Evolutionary conservation across 352 stramenopile species (phyloP), one percentile per base, ranked within the genome.

Genomic region (Phytophthora brassicae): DNA sequence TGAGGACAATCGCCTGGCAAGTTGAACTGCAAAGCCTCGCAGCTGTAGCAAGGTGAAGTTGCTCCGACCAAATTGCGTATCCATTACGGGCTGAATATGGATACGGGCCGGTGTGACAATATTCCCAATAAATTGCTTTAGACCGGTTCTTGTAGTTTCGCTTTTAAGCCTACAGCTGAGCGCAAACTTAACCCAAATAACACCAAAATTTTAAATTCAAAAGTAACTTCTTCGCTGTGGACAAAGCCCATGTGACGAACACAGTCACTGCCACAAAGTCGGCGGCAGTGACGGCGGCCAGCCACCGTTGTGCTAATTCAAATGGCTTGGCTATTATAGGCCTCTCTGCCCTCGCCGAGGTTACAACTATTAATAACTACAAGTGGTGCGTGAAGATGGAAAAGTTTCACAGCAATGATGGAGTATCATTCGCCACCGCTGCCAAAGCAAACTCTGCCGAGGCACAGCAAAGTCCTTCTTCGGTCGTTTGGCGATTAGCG

Each of bases 21-120:
- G n/a, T n/a, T n/a, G 28, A 28, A 28, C n/a, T 31, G 49, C 53
- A 70, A 72, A 57, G 55, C 66, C 46, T 66, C 53, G 65, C 60
- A 70, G 60, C 65, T 69, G 49, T 66, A 54, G 17, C 39, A 26
- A 45, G 39, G 19, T 45, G 39, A 45, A 45, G 39, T 26, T 24
- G 39, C 39, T 16, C n/a, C 14, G n/a, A 8, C 17, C 39, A 45
- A 45, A 45, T 4, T 8, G 8, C 26, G 8, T n/a, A n/a, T n/a
- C n/a, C n/a, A n/a, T n/a, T n/a, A n/a, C n/a, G n/a, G n/a, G 39
- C 39, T 45, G 4, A 23, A n/a, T n/a, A 19, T 5, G 11, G 36
- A 31, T 16, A 23, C 12, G 23, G 26, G 17, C 20, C 56, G 51
- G 44, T 67, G 60, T 47, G 60, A 67, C 60, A 67, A 56, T 53